Evolutionary conservation across 352 stramenopile genomes (phyloP).

Genomic region (Phytopythium helicoides): DNA sequence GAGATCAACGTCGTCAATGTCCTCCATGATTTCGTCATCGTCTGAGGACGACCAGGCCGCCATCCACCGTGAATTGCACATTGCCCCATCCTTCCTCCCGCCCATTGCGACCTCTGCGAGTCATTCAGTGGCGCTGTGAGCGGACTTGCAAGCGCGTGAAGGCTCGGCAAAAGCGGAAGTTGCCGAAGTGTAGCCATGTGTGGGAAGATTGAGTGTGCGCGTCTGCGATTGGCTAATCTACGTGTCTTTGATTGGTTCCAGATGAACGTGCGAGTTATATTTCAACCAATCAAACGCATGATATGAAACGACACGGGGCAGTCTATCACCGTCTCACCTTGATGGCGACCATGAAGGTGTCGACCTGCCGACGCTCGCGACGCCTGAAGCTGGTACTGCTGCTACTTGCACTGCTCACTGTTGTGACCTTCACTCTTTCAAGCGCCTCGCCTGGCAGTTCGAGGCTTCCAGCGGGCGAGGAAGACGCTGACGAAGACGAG

Average conservation of each 20-base stretch:
- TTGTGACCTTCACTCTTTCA: no score
- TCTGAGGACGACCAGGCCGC: not conserved
- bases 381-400: not conserved
- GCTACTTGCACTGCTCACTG: not conserved
- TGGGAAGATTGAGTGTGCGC: not conserved
- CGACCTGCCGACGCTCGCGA: not conserved
- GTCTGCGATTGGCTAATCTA: no score
- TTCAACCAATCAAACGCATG: no score
- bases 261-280: no score
- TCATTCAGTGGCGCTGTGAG: not conserved
- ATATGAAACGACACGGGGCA: no score
- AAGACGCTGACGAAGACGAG: conserved; percentile 44
- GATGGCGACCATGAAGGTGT: not conserved
- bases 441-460: no score
- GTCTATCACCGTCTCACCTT: no score
- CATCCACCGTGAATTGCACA: not conserved
- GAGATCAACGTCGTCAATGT: not conserved
- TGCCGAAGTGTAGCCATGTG: conserved; percentile 1
- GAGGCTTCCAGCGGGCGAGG: conserved; percentile 26
- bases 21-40: conserved; percentile 1
- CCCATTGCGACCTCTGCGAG: not conserved
- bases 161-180: not conserved
- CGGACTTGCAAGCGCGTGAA: not conserved
- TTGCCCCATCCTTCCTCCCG: not conserved
- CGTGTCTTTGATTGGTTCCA: no score